Base-by-base conservation (phyloP, 1,284 basidiomycete species). In the Mrakiaceae sp. region DNA sequence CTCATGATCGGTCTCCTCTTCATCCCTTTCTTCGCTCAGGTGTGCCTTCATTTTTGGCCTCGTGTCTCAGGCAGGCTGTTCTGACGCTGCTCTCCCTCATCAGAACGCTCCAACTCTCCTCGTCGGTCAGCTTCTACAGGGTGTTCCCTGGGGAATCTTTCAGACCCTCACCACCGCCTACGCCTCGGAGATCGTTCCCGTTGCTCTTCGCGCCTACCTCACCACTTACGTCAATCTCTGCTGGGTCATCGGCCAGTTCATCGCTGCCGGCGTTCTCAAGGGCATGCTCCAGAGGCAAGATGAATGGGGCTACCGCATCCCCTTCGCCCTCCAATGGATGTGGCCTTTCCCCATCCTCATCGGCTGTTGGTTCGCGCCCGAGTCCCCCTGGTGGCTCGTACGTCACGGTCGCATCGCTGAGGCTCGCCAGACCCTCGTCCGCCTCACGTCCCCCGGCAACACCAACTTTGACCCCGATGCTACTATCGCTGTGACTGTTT, bases 321-420 rank as follows among this genome's bases (percentile, higher is more conserved):
- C 68, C 4, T 69, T 66, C 60, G 39, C 44, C 16, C 54, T 70
- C 11, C 70, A 70, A 61, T 70, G 68, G 69, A 62, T 67, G 10
- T 70, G 68, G 68, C 60, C 66, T 72, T 40, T 72, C 68, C 67
- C 60, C 71, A 66, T 70, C 14, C 54, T 69, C 46, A 5, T 66
- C 52, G 52, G 50, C 49, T 67, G 58, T 1, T 58, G 48, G 16
- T 67, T 67, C n/a, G 67, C 67, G 1, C 70, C 70, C 49, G 70
- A 70, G 60, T 60, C 58, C 43, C 79, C 76, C 53, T 80, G 78
- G 78, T 80, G 76, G 76, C 72, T 80, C 42, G 78, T 80, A 51
- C 75, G 79, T 27, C 69, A 78, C 59, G 77, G 75, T 50, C 72
- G 78, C 5, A 66, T 73, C 64, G 79, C 78, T 48, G 80, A 81